Evolutionary conservation across 495 filamentous ascomycete species (phyloP).

Genomic region (Cenococcum geophilum): DNA sequence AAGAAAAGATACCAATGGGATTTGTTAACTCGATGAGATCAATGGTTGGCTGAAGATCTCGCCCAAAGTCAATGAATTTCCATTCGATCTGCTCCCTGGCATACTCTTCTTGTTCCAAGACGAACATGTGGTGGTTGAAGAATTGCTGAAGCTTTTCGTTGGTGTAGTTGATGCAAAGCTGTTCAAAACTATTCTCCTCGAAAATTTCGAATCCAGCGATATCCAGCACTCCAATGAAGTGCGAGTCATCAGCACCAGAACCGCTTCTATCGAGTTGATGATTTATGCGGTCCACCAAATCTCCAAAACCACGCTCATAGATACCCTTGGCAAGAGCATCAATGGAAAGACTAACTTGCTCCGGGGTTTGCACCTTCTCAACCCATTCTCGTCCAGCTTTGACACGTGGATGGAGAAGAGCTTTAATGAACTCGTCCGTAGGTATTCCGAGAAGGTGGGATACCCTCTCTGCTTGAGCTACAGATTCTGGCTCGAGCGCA

Average conservation of each 20-base stretch:
- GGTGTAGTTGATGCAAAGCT: conserved; percentile 99
- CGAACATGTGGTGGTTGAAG: conserved; percentile 99
- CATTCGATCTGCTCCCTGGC: conserved; percentile 97
- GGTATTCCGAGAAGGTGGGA: conserved; percentile 82
- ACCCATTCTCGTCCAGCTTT: conserved; percentile 98
- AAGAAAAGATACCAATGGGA: conserved; percentile 97
- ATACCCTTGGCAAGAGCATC: conserved; percentile 95
- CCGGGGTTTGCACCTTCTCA: conserved; percentile 92
- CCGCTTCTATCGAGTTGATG: conserved; percentile 76
- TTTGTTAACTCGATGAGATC: conserved; percentile 94
- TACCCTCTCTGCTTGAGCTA: conserved; percentile 64
- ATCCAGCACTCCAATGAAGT: conserved; percentile 97
- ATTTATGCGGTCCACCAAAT: conserved; percentile 89
- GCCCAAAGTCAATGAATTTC: conserved; percentile 99
- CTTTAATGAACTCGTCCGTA: conserved; percentile 75
- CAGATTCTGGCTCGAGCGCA: conserved; percentile 64
- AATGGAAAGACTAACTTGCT: conserved; percentile 84
- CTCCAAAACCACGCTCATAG: conserved; percentile 91
- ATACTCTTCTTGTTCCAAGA: conserved; percentile 98
- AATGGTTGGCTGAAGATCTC: conserved; percentile 95
- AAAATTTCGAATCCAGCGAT: conserved; percentile 99
- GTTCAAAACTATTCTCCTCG: conserved; percentile 96
- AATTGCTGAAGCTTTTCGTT: conserved; percentile 99
- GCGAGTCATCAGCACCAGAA: conserved; percentile 73
- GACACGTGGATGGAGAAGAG: conserved; percentile 83